Base-by-base conservation (phyloP, 2,329 filamentous ascomycete species). In the Chaetomium globosum region DNA sequence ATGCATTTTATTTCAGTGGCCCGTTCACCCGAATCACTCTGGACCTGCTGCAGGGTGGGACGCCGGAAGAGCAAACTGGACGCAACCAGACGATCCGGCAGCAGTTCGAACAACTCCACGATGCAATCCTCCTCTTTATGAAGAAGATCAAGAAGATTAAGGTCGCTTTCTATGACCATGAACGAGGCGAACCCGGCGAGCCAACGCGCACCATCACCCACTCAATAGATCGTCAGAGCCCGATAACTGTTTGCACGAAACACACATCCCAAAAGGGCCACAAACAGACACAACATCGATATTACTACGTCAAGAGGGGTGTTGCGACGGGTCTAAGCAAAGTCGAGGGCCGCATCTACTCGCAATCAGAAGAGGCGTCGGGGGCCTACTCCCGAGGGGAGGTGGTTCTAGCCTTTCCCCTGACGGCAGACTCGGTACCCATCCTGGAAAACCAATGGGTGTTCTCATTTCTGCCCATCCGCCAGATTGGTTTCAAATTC, bases 391-490 rank as follows among this genome's bases (percentile, higher is more conserved):
- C 58, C 48, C 39, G 9, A 23, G 48, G 46, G 4, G 74, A 80
- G 23, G 71, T 84, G 2, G 70, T 81, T 1, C 71, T 84, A 0
- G 82, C 81, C 0, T 83, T 84, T 65, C 82, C 81, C 0, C 31
- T 83, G 1, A 71, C 75, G 0, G 68, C 70, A 0, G 58, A 70
- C 2, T 73, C 65, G 0, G 30, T 63, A 0, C 81, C 81, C 0
- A 58, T 80, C 2, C 65, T 79, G 5, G 69, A 79, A 36, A 68
- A 72, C 7, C 81, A 83, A 59, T 70, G 79, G 7, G 64, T 82
- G 0, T 84, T 79, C 70, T 78, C 77, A 0, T 84, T 83, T 66
- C 68, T 83, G 0, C 82, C 82, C 0, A 71, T 83, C n/a, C 71
- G 77, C 0, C 68, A 71, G 4, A 73, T 76, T 52, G 79, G 78